phyloP scores from a whole-genome alignment of 805 yeast species.

The Alloascoidea africana region DNA sequence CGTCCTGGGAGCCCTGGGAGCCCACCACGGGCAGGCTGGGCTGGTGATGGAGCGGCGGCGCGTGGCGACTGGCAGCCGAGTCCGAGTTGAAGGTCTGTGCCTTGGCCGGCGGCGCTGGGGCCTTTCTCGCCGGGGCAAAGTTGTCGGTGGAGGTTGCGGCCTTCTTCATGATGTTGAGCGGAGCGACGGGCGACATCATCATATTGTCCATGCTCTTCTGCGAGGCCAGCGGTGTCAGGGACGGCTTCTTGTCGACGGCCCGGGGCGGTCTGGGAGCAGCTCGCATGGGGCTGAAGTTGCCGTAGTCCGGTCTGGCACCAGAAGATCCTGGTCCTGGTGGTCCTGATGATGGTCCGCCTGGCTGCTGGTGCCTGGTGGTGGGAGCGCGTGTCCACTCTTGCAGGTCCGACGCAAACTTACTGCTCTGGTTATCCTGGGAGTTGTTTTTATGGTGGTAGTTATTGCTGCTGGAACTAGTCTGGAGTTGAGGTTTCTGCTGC shows the following conservation, averaged over 20 bases:
- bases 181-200: conserved; percentile 1
- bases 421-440: background rate
- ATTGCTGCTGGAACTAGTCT: conserved; percentile 3
- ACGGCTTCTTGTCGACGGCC: no score
- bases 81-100: background rate
- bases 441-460: no score
- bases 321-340: background rate
- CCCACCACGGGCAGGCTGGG: background rate
- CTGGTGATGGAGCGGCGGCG: background rate
- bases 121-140: conserved; percentile 1
- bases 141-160: background rate
- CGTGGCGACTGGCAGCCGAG: no score
- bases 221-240: no score
- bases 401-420: background rate
- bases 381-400: background rate
- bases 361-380: no score
- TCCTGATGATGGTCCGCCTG: background rate
- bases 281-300: background rate
- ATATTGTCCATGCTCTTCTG: no score
- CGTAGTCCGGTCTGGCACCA: background rate
- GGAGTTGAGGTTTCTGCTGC: conserved; percentile 8
- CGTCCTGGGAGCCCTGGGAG: no score
- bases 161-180: background rate
- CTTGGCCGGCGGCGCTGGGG: background rate
- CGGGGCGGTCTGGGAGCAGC: background rate